Evolutionary conservation across 2,329 filamentous ascomycete genomes (phyloP), one percentile per base, ranked within the genome.

Genomic region (Fusarium goolgardi): DNA sequence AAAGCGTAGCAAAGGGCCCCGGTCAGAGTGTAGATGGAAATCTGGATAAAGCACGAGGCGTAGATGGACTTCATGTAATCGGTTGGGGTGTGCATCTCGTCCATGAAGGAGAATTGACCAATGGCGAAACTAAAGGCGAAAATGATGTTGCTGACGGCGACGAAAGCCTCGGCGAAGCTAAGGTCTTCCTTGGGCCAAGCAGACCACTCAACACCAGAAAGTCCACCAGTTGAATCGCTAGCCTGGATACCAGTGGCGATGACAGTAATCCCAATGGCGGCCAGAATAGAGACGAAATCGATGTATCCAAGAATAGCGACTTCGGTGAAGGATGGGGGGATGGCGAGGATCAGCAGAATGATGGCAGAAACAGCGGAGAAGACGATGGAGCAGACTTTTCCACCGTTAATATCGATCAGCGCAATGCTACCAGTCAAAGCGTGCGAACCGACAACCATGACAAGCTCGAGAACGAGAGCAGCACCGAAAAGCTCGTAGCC

Each of bases 391-490:
- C 68, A 70, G 65, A 68, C 63, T 11, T 75, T 85, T 65, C 90
- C 84, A 3, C 85, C 77, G 3, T 88, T 88, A 54, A 92, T 81
- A 47, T 83, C 87, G 70, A 88, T 88, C 76, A 92, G 85, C 66
- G 90, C 90, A 70, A 92, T 89, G 41, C 84, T 85, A 67, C 91
- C 91, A 0, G 89, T 91, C 63, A 92, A 79, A 39, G 91, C 82
- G 77, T 93, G 91, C n/a, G 89, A 90, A 27, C 86, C 88, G 78
- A 90, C 88, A 67, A 91, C 85, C 78, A 93, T 91, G 47, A 90
- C 78, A 34, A 92, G 80, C 77, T 91, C 87, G n/a, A 91, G 77
- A 21, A 85, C 80, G 67, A 90, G 88, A 56, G 85, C 88, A 59
- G 81, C 77, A 25, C 88, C 88, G 45, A 91, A 80, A 25, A 92